Base-by-base conservation (phyloP, 805 yeast species). In the Candida caryicola region DNA sequence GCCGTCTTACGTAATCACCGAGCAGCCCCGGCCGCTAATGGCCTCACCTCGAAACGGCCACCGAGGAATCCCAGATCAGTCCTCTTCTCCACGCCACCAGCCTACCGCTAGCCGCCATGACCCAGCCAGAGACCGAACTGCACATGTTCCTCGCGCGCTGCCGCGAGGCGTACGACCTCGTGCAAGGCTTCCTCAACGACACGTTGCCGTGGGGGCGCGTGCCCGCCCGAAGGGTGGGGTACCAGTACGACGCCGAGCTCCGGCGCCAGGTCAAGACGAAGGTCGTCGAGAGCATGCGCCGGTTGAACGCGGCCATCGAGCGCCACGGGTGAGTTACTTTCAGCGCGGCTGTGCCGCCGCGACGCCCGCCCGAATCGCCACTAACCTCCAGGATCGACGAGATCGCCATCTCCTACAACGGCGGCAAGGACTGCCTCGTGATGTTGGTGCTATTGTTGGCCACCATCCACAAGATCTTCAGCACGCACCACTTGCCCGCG, bases 401-500 rank as follows among this genome's bases (percentile, higher is more conserved):
- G 41, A 62, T 85, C 3, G 83, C 97, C 0, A 70, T 93, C 10
- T 85, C 95, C 2, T 93, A 84, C 60, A 93, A 93, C 57, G 99
- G 99, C 8, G 99, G 99, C 1, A 93, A 93, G 55, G 99, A 93
- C 63, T 93, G 98, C 52, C 76, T 90, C 33, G 97, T 90, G 23
- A 79, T 91, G 83, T 71, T 93, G 39, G 67, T 88, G 12, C 54
- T 93, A 4, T 78, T 86, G 37, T 62, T 90, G 36, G 82, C 93
- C 1, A 77, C 65, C 61, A 38, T 68, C 14, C 64, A 65, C 46
- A 47, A 52, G 14, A 60, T 53, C 41, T 47, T 45, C 39, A 25
- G 33, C 4, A 49, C 39, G 29, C 49, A 30, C 34, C 43, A 10
- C 43, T 14, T 52, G 49, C 67, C 61, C 16, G 37, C 33, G 12